Evolutionary conservation across 169 alveolate species (phyloP).

Genomic region (Plasmodium blacklocki): DNA sequence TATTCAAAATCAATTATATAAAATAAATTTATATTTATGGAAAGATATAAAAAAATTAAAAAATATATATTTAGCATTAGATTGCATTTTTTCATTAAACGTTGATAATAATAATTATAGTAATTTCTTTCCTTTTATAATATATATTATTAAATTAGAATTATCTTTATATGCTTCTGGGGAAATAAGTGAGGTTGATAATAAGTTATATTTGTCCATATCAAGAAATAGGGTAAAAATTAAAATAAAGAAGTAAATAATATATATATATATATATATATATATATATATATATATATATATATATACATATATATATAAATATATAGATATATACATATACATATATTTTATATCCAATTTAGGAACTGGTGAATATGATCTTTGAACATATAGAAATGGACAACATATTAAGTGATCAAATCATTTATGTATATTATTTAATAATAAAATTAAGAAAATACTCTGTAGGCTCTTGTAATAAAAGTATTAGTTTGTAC

Average conservation of each 20-base stretch:
- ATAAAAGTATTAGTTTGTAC: slow-evolving; percentile 42
- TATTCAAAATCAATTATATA: slow-evolving; percentile 53
- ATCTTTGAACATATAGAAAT: slow-evolving; percentile 54
- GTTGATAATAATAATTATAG: slow-evolving; percentile 14
- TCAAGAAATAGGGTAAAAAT: slow-evolving; percentile 45
- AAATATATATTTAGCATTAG: slow-evolving; percentile 63
- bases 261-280: neutral
- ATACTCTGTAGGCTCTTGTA: slow-evolving; percentile 18
- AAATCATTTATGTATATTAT: slow-evolving; percentile 47
- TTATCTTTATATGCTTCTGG: slow-evolving; percentile 45
- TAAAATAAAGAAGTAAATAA: neutral
- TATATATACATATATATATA: neutral
- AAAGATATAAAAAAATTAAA: slow-evolving; percentile 52
- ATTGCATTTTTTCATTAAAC: slow-evolving; percentile 56
- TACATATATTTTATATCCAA: neutral
- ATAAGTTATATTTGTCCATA: slow-evolving; percentile 44
- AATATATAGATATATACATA: neutral
- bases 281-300: neutral
- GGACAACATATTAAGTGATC: slow-evolving; percentile 25
- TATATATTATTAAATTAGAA: slow-evolving; percentile 50
- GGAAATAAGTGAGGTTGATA: slow-evolving; percentile 24
- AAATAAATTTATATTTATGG: slow-evolving; percentile 48
- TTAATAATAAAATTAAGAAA: slow-evolving; percentile 53
- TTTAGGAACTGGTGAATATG: slow-evolving; percentile 49
- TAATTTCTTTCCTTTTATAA: slow-evolving; percentile 32